A percentile compares a stretch with the other conserved stretches of the same genome.
phyloP scores from a whole-genome alignment of 192 early-diverging fungal species.

The Spizellomyces punctatus region DNA sequence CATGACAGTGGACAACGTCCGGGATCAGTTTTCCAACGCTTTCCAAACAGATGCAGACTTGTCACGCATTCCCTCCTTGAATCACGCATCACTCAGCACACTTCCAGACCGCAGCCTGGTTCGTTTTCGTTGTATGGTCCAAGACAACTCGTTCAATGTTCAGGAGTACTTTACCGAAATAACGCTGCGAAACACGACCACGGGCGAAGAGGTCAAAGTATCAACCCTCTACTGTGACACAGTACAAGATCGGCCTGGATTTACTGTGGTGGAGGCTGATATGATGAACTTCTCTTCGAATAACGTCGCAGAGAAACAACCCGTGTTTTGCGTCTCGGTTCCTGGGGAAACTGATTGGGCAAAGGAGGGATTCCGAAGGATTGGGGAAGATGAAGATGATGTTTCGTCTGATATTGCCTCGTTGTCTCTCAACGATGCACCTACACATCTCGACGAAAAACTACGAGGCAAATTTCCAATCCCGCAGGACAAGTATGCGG shows the following conservation, averaged over 20 bases:
- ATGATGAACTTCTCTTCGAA: neutral
- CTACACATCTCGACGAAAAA: neutral
- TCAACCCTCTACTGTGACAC: conserved; percentile 17
- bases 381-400: neutral
- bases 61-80: neutral
- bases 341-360: conserved; percentile 21
- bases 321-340: conserved; percentile 20
- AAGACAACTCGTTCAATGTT: conserved; percentile 42
- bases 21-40: neutral
- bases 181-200: conserved; percentile 17
- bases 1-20: neutral
- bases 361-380: neutral
- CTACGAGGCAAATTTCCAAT: conserved; percentile 14
- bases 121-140: conserved; percentile 45
- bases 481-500: conserved; percentile 2
- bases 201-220: conserved; percentile 18
- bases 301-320: conserved; percentile 15
- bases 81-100: neutral
- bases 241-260: conserved; percentile 4
- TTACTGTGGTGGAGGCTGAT: conserved; percentile 1
- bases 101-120: conserved; percentile 17
- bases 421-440: neutral
- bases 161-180: conserved; percentile 34
- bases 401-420: neutral
- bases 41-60: neutral